These are phyloP conservation scores for Mariannaea sp. DNA, from an alignment of 2,329 filamentous ascomycete genomes.

Conservation along the genomic window DNA sequence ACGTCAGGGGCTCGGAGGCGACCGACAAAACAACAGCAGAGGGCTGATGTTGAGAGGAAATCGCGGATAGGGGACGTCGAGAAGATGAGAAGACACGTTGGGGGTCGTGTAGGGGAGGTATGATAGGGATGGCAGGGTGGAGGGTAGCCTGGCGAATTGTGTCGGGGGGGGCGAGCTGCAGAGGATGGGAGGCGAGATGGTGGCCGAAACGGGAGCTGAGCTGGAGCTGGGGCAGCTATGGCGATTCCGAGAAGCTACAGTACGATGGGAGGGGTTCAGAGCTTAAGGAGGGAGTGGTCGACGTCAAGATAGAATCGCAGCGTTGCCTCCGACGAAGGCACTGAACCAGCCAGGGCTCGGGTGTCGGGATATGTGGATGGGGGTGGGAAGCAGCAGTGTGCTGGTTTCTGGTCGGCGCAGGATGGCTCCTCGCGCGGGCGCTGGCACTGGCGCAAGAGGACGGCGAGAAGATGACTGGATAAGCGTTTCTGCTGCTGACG, in stretches of 20 bases:
- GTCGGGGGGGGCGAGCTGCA: conserved; percentile 28
- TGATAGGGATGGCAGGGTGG: conserved; percentile 27
- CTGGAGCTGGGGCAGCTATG: conserved; percentile 18
- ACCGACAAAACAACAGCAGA: conserved; percentile 27
- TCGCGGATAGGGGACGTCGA: conserved; percentile 23
- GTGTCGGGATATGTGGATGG: conserved; percentile 29
- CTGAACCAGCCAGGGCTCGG: conserved; percentile 40
- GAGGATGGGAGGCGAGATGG: conserved; percentile 20
- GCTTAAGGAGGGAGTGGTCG: conserved; percentile 15
- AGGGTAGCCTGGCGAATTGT: conserved; percentile 30
- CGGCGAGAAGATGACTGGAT: conserved; percentile 18
- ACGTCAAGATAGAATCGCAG: conserved; percentile 23
- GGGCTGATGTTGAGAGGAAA: conserved; percentile 19
- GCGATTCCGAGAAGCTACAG: conserved; percentile 11
- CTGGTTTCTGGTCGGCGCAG: conserved; percentile 4
- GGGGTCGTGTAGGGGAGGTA: conserved; percentile 24
- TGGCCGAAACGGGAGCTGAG: conserved; percentile 24
- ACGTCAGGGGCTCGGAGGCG: conserved; percentile 39
- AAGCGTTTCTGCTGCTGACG: conserved; percentile 30
- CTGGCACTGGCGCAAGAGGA: conserved; percentile 34
- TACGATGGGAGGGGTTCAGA: conserved; percentile 1
- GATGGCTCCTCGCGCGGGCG: conserved; percentile 29
- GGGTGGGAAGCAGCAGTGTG: conserved; percentile 4
- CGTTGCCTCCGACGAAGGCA: conserved; percentile 33
- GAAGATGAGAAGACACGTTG: conserved; percentile 24